These are phyloP conservation scores for Tetrapisispora iriomotensis DNA, from an alignment of 805 yeast species.

Conservation along the genomic window DNA sequence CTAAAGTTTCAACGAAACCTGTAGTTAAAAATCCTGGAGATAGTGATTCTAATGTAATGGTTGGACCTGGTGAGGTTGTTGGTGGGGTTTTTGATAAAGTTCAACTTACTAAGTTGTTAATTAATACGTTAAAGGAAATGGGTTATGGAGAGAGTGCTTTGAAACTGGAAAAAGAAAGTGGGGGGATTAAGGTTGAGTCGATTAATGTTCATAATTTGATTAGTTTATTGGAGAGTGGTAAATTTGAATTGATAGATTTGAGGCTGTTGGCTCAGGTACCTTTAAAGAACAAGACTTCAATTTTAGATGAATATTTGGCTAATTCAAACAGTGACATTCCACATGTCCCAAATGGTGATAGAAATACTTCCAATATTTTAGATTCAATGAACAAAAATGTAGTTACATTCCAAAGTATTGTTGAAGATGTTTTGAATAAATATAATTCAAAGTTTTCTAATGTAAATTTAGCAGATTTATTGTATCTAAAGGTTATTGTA, in stretches of 20 bases:
- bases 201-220: constrained; percentile 34
- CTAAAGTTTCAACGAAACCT: not conserved
- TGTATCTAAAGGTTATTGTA: constrained; percentile 8
- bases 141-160: constrained; percentile 36
- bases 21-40: not conserved
- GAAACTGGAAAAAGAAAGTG: constrained; percentile 34
- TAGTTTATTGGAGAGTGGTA: constrained; percentile 32
- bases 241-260: constrained; percentile 29
- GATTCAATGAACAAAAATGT: not conserved
- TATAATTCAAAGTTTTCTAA: not conserved
- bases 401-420: not conserved
- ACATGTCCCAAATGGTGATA: not conserved
- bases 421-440: not conserved
- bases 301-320: not conserved
- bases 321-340: too few relatives aligned
- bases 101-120: constrained; percentile 39
- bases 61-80: not conserved
- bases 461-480: not conserved
- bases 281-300: constrained; percentile 16
- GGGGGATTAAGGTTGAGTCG: constrained; percentile 34
- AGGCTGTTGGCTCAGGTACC: constrained; percentile 25
- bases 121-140: constrained; percentile 41
- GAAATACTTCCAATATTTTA: not conserved
- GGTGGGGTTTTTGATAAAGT: constrained; percentile 18
- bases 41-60: not conserved